Base-by-base conservation (phyloP, 2,329 filamentous ascomycete species). In the Ophiostoma perfectum region DNA sequence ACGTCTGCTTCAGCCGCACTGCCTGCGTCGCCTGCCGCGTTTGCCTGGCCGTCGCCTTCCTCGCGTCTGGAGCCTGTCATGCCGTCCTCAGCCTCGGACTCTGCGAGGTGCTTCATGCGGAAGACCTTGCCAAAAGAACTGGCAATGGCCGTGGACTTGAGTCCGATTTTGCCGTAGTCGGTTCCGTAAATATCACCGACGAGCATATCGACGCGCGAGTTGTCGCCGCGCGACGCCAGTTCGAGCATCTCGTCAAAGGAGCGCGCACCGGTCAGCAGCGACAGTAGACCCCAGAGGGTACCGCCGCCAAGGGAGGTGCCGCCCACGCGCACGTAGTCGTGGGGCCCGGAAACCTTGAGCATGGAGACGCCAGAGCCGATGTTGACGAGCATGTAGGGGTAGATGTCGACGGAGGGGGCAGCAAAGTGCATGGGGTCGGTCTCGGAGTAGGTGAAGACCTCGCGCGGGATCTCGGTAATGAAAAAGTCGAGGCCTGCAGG, bases 221-320 rank as follows among this genome's bases (percentile, higher is more conserved):
- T 99, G 80, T 99, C 95, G 39, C 95, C 95, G 45, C 87, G 84
- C 72, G 95, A 95, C 0, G 95, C 93, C 81, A 96, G 90, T 67
- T 90, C 89, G 47, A 99, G 84, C 95, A 99, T 99, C 74, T 97
- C 93, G 78, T 98, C 95, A 76, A 99, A 99, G n/a, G 89, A 93
- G 68, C 90, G 86, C 36, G 94, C 92, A n/a, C 93, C 93, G 0
- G 95, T 99, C 52, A 99, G 83, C 66, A 99, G 84, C 12, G 92
- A 95, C 49, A 99, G 84, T 38, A 99, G 82, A 0, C 95, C 95
- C 95, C 95, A 99, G 66, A 99, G 89, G 1, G 95, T 99, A n/a
- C 95, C 95, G 62, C 95, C 95, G 45, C 95, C 95, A 0, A 99
- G 85, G 4, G 93, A 96, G 3, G 95, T 97, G 70, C 95, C 95